phyloP scores from a whole-genome alignment of 116 monocot genomes.

The Zostera marina region DNA sequence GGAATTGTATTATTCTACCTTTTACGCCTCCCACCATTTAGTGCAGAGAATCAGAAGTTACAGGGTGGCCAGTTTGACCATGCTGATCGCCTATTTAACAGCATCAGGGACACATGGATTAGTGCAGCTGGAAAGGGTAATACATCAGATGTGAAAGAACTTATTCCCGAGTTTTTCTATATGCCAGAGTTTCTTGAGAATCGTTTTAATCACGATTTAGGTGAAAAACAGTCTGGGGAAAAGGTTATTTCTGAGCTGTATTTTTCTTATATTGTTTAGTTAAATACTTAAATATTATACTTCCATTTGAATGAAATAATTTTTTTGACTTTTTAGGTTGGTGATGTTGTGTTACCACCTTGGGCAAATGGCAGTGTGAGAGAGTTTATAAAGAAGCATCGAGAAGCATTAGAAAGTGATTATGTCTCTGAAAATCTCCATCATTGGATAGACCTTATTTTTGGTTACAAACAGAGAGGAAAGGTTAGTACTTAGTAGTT shows the following conservation, averaged over 20 bases:
- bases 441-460: constrained; percentile 99
- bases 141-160: constrained; percentile 96
- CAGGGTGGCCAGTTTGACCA: constrained; percentile 98
- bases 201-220: constrained; percentile 69
- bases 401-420: constrained; percentile 94
- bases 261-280: neutral
- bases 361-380: constrained; percentile 90
- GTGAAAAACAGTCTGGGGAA: constrained; percentile 96
- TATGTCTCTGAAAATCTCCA: constrained; percentile 97
- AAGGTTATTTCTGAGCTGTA: constrained; percentile 32
- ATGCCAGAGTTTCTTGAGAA: constrained; percentile 95
- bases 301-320: neutral
- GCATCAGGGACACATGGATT: constrained; percentile 78
- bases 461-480: constrained; percentile 91
- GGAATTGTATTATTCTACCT: constrained; percentile 99
- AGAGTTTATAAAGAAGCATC: constrained; percentile 92
- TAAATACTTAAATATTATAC: neutral
- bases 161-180: constrained; percentile 97
- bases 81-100: constrained; percentile 92
- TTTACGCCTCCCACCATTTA: constrained; percentile 78
- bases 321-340: constrained; percentile 32
- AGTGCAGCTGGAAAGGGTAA: constrained; percentile 97
- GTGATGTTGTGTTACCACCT: constrained; percentile 79
- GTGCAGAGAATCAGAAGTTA: constrained; percentile 80
- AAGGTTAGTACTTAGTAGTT: constrained; percentile 43